Percentiles rank a stretch among this genome's conserved stretches.
Conservation (phyloP, 306 rosid genomes). For the Quercus aquifolioides region DNA sequence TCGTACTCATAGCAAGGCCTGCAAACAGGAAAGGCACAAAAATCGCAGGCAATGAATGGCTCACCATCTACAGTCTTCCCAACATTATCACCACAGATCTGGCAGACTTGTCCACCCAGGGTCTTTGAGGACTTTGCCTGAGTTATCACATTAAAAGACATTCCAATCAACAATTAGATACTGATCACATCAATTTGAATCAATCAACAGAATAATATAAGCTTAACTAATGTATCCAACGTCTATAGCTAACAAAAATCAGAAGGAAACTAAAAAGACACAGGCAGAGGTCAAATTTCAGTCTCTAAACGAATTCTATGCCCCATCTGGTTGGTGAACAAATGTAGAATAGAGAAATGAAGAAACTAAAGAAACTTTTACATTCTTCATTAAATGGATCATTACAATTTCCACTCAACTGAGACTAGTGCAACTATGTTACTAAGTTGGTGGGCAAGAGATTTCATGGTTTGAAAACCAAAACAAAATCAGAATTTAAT, state of each 20-base stretch:
- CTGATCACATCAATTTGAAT: not conserved
- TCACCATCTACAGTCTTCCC: constrained; percentile 68
- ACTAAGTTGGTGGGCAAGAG: not conserved
- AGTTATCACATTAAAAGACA: constrained; percentile 11
- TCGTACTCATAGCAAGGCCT: constrained; percentile 94
- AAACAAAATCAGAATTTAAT: not conserved
- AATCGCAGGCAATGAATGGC: constrained; percentile 69
- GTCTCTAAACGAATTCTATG: not conserved
- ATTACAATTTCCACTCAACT: not conserved
- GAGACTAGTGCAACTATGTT: not conserved
- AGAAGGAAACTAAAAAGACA: not conserved
- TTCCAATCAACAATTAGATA: not conserved
- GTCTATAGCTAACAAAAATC: not conserved
- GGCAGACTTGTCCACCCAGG: constrained; percentile 69
- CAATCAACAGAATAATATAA: constrained; percentile 3
- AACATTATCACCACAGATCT: constrained; percentile 88
- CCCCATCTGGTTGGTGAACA: not conserved
- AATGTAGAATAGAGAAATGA: not conserved
- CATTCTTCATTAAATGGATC: not conserved
- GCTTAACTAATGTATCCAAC: not conserved
- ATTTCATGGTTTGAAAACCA: not conserved
- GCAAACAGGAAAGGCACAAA: constrained; percentile 91
- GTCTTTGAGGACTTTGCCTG: constrained; percentile 58
- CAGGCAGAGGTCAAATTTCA: not conserved
- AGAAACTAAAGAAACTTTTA: not conserved